A percentile compares a stretch with the other conserved stretches of the same genome.
These are phyloP conservation scores for Solioccasus polychromus DNA, from an alignment of 768 basidiomycete genomes.

Conservation along the genomic window DNA sequence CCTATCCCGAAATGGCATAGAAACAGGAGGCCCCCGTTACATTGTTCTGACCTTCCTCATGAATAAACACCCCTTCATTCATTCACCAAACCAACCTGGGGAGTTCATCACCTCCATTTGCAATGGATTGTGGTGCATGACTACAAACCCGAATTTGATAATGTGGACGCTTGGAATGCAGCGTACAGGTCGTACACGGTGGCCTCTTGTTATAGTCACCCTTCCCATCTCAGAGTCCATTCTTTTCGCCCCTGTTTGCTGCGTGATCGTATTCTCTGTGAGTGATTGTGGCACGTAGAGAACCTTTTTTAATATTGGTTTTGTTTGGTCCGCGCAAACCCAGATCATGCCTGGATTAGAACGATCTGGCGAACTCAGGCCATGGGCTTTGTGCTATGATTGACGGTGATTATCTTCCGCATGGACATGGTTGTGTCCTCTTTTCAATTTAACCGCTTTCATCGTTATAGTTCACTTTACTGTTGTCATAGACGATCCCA, in stretches of 20 bases:
- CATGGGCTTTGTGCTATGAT: constrained; percentile 9
- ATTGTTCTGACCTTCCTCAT: constrained; percentile 3
- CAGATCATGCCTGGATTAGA: constrained; percentile 4
- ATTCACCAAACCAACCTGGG: neutral
- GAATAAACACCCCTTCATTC: constrained; percentile 5
- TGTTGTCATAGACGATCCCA: constrained; percentile 2
- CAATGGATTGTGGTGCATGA: neutral
- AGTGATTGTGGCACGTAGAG: constrained; percentile 1
- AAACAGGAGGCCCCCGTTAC: constrained; percentile 15
- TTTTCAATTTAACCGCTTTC: neutral
- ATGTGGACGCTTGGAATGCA: constrained; percentile 8
- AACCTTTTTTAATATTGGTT: neutral
- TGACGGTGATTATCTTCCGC: constrained; percentile 26
- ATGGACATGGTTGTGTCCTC: constrained; percentile 5
- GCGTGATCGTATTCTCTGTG: neutral
- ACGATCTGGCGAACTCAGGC: constrained; percentile 4
- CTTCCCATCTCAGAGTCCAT: too few species aligned
- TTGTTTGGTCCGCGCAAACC: constrained; percentile 4
- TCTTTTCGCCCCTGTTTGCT: neutral
- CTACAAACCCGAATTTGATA: constrained; percentile 15
- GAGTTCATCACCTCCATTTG: constrained; percentile 17
- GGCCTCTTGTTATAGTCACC: too few species aligned
- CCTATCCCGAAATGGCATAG: constrained; percentile 18
- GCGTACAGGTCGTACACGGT: neutral
- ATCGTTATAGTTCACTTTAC: constrained; percentile 8